Percentiles rank a stretch among this genome's conserved stretches.
phyloP scores from a whole-genome alignment of 1,284 basidiomycete genomes.

The Agroathelia rolfsii region DNA sequence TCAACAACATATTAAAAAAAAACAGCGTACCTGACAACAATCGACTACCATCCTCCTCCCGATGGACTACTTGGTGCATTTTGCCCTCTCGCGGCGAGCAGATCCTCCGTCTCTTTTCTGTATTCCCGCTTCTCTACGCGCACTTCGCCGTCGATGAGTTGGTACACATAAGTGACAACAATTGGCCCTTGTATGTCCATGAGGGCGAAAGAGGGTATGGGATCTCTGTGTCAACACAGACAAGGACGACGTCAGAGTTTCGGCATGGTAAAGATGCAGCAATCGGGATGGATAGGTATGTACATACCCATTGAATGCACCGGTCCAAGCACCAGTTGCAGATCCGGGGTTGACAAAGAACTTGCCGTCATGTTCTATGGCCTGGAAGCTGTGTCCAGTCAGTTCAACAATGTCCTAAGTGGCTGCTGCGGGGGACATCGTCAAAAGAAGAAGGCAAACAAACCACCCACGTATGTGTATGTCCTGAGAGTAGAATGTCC shows the following conservation, averaged over 20 bases:
- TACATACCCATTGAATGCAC: slow-evolving; percentile 56
- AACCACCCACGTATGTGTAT: slow-evolving; percentile 86
- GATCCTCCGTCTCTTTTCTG: slow-evolving; percentile 53
- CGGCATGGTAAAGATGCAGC: too few relatives aligned
- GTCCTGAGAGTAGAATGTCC: slow-evolving; percentile 88
- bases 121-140: slow-evolving; percentile 81
- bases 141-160: slow-evolving; percentile 88
- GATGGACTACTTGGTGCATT: too few relatives aligned
- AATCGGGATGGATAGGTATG: slow-evolving; percentile 13
- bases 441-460: background rate
- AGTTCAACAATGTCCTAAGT: slow-evolving; percentile 1
- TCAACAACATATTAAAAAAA: too few relatives aligned
- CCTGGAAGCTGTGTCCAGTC: slow-evolving; percentile 68
- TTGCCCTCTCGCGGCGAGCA: slow-evolving; percentile 24
- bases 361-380: slow-evolving; percentile 80
- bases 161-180: slow-evolving; percentile 93
- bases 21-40: too few relatives aligned
- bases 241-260: too few relatives aligned
- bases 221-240: slow-evolving; percentile 48
- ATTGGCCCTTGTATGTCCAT: slow-evolving; percentile 94
- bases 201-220: slow-evolving; percentile 79
- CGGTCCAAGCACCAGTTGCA: slow-evolving; percentile 91
- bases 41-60: too few relatives aligned
- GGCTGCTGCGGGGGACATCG: background rate
- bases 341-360: slow-evolving; percentile 98